Evolutionary conservation across 164 flowering plant species (phyloP), one percentile per base, ranked within the genome.

Genomic region (Vitis riparia): DNA sequence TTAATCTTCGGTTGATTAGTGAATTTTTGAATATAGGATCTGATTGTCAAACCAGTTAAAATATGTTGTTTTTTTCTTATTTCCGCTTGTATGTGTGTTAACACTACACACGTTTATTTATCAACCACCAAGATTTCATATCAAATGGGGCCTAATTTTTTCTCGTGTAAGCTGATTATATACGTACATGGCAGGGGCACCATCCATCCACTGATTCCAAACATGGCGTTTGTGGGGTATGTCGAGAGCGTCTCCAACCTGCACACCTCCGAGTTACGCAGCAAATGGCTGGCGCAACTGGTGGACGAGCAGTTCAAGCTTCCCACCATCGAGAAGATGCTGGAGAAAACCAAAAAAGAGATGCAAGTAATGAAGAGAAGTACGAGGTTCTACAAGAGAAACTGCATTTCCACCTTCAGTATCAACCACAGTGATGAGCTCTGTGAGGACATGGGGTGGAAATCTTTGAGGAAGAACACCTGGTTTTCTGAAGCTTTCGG

Each of bases 391-490:
- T 93, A 88, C 84, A 91, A 89, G 76, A 84, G 91, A 72, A 88
- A 87, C 52, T 93, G 99, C 86, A 89, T 90, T 62, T 89, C 98
- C 0, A 93, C 97, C 2, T 95, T 75, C 68, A 93, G 94, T 37
- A 95, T 93, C 77, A 88, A 89, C 50, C 97, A 95, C 53, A 82
- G 79, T 27, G 99, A 93, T 61, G 92, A 95, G 44, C 85, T 95
- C 11, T 93, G 96, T 62, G 81, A 87, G 72, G 99, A 95, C 59
- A 93, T 95, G 99, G 98, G 98, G 8, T 89, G 90, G 94, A 80
- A 30, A 8, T 72, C 90, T 14, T 91, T 91, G 94, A 87, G 99
- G 84, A 95, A 93, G 85, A 86, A 78, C 12, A 85, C 63, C 76
- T 89, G 91, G 94, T 53, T 91, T 3, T 62, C 76, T 2, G 99